Evolutionary conservation across 805 yeast genomes (phyloP).

Genomic region (Torulaspora microellipsoides): DNA sequence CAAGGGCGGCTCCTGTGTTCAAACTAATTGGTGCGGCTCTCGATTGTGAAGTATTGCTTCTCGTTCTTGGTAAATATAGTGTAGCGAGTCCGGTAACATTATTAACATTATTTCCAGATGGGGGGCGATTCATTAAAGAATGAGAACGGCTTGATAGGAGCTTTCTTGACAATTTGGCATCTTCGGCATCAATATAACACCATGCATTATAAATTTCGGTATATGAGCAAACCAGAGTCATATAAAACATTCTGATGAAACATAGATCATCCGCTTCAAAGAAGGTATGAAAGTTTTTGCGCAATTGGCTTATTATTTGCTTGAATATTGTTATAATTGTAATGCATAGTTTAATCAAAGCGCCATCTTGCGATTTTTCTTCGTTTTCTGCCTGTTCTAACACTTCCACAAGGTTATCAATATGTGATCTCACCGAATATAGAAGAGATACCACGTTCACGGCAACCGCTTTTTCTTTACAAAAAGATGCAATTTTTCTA

Average conservation of each 20-base stretch:
- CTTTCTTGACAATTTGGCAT: constrained; percentile 9
- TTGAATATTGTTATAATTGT: constrained; percentile 46
- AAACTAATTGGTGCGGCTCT: constrained; percentile 7
- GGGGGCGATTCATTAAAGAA: constrained; percentile 4
- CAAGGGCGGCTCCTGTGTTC: background rate
- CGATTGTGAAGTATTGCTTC: constrained; percentile 27
- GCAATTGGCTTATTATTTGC: constrained; percentile 43
- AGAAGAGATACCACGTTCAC: constrained; percentile 49
- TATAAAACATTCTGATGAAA: constrained; percentile 57
- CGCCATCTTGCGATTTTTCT: constrained; percentile 33
- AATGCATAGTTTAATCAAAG: constrained; percentile 36
- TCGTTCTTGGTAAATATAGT: constrained; percentile 19
- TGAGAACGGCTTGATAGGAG: constrained; percentile 6
- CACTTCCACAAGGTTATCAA: constrained; percentile 53
- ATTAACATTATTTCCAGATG: constrained; percentile 1
- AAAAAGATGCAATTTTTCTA: constrained; percentile 52
- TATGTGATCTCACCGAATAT: constrained; percentile 49
- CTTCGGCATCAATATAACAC: constrained; percentile 30
- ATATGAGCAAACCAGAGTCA: constrained; percentile 58
- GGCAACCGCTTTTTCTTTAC: constrained; percentile 50
- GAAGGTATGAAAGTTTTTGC: constrained; percentile 45
- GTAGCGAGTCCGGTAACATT: constrained; percentile 4
- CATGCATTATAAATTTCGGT: constrained; percentile 67
- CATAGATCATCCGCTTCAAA: constrained; percentile 58
- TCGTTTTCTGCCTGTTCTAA: constrained; percentile 50